Base-by-base conservation (phyloP, 441 rosid genomes). In the Croton setiger region DNA sequence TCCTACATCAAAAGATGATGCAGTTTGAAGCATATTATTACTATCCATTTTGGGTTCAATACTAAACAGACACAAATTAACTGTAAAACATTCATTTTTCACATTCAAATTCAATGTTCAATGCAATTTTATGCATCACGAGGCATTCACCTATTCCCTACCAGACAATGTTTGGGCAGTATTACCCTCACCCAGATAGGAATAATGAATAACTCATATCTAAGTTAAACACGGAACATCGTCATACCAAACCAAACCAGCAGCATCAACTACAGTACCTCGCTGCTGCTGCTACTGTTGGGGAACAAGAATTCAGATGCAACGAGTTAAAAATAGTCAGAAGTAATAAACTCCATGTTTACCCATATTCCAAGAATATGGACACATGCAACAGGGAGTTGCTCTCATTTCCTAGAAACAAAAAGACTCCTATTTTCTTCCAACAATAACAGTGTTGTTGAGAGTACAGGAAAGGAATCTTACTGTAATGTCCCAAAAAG, bases 401-500 rank as follows among this genome's bases (percentile, higher is more conserved):
- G 12, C 18, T 48, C 51, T 45, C 17, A 45, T 70, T 56, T 62
- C 63, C n/a, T 43, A 12, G 18, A 36, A 53, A 10, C 23, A 36
- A 62, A 47, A 41, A 15, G 31, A 27, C 23, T 67, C 20, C 63
- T n/a, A 49, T 59, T 47, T 55, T 60, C 60, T 58, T 44, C 64
- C n/a, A 68, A 47, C 54, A 70, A 23, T 39, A 55, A 45, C 51
- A 5, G 14, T 41, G 43, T 33, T 54, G 36, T 35, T 47, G 31
- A 41, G 56, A 59, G 57, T 58, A 21, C 31, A 57, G 69, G 51
- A 65, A 53, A 27, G 47, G 8, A 63, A 72, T 54, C 73, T 62
- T 67, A 67, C 72, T 59, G 57, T 64, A 63, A 60, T 53, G 20
- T 59, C 55, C 74, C 47, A 55, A 21, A 7, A 60, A 43, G 47